Evolutionary conservation across 139 green algal species (phyloP).

Genomic region (Axilococcus clingmanii): DNA sequence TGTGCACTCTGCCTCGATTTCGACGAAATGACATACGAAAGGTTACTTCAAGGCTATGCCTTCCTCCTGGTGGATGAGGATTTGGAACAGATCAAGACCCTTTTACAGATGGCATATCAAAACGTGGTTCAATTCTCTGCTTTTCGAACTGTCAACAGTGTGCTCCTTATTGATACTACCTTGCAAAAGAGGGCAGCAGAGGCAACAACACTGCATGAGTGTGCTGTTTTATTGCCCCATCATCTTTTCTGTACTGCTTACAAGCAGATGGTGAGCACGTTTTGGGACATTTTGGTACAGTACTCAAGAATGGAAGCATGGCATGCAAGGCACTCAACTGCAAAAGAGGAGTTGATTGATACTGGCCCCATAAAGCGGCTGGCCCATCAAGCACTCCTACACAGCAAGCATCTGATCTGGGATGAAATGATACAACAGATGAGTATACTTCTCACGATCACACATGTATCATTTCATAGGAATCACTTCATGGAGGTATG

Average conservation of each 20-base stretch:
- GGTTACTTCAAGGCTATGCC: constrained; percentile 4
- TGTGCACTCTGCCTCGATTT: background rate
- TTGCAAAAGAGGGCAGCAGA: background rate
- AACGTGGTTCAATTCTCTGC: too few relatives aligned
- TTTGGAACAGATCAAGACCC: too few relatives aligned
- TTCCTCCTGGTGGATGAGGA: too few relatives aligned
- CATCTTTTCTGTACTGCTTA: constrained; percentile 42
- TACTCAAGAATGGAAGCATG: constrained; percentile 37
- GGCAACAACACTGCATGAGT: constrained; percentile 18
- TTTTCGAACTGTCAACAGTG: too few relatives aligned
- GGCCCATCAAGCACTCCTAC: background rate
- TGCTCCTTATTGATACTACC: too few relatives aligned
- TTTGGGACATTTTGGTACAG: constrained; percentile 37
- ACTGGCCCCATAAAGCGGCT: background rate
- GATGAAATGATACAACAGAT: constrained; percentile 33
- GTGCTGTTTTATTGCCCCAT: constrained; percentile 29
- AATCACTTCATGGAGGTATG: constrained; percentile 50
- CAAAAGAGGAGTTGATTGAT: background rate
- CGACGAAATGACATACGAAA: background rate
- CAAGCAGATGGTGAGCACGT: constrained; percentile 34
- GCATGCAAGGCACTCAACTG: constrained; percentile 10
- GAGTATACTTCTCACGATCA: constrained; percentile 22
- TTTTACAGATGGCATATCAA: too few relatives aligned
- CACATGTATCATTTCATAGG: constrained; percentile 32
- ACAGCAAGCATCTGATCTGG: constrained; percentile 27